These are phyloP conservation scores for Aurantiochytrium sp. DNA, from an alignment of 108 stramenopile genomes.

Conservation along the genomic window DNA sequence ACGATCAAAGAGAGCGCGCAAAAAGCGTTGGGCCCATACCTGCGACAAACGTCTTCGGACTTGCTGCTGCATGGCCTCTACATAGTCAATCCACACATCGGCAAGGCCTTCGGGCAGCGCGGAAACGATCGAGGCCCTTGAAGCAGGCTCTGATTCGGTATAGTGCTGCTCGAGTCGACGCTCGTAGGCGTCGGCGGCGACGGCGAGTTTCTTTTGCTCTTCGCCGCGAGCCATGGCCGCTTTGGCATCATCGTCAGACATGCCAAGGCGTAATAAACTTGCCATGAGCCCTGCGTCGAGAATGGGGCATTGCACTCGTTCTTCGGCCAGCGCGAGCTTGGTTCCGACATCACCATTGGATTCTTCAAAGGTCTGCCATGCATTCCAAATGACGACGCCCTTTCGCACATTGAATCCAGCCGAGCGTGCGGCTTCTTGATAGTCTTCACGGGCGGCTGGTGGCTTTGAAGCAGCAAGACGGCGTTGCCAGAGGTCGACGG, in stretches of 20 bases:
- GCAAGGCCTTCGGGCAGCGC: not conserved
- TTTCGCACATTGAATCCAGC: not conserved
- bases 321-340: not conserved
- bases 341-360: not conserved
- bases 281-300: not conserved
- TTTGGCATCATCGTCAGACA: not conserved
- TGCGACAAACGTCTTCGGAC: not conserved
- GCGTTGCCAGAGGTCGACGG: not conserved
- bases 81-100: not conserved
- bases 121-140: not conserved
- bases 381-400: not conserved
- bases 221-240: not conserved
- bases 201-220: not conserved
- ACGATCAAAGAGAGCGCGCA: not conserved
- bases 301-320: not conserved
- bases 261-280: not conserved
- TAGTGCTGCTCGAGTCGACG: not conserved
- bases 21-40: not conserved
- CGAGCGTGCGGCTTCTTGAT: not conserved
- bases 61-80: not conserved
- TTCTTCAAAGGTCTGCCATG: not conserved
- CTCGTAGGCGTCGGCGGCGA: not conserved
- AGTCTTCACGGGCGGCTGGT: not conserved
- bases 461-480: not conserved
- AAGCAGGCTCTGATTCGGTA: not conserved